Base-by-base conservation (phyloP, 768 basidiomycete species). In the Auriscalpium orientale region DNA sequence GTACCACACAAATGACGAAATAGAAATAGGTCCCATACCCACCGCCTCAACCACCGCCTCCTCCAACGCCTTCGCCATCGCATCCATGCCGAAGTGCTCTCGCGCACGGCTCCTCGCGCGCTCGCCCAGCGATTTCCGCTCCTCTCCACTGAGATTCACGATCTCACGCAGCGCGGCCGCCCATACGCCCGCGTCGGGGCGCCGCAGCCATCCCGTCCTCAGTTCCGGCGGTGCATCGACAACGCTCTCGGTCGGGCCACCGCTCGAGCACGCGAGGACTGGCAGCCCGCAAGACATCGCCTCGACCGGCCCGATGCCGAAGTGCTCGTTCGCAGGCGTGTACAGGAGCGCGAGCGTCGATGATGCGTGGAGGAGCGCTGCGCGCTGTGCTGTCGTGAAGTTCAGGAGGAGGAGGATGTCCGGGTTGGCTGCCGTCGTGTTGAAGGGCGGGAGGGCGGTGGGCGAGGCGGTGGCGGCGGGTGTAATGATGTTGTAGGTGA, bases 251-350 rank as follows among this genome's bases (percentile, higher is more conserved):
- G 83, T 89, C 9, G 97, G 97, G 2, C 95, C 95, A 15, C 91
- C 91, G 56, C 81, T 85, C 65, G 91, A 72, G 63, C 88, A 91
- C 0, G 94, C 95, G 18, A 99, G 71, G 1, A 98, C 87, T 0
- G 95, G 93, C 0, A 98, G 69, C 3, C 93, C 91, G 48, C 89
- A 94, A 8, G 84, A 79, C 93, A 98, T 98, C 0, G 83, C 94
- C 68, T 99, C 95, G 3, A 98, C 81, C 2, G 97, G 95, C 0
- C 87, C 95, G 62, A 99, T 98, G 1, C 95, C 97, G 68, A 98
- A 97, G 68, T 99, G 95, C 65, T 99, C 95, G 68, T 95, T 95
- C 8, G 80, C 74, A 0, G 95, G 97, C 0, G 95, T 99, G 68
- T 99, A 99, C 8, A 99, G 77, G 0, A 98, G 75, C 0, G 82